Base-by-base conservation (phyloP, 768 basidiomycete species). In the Artomyces pyxidatus region DNA sequence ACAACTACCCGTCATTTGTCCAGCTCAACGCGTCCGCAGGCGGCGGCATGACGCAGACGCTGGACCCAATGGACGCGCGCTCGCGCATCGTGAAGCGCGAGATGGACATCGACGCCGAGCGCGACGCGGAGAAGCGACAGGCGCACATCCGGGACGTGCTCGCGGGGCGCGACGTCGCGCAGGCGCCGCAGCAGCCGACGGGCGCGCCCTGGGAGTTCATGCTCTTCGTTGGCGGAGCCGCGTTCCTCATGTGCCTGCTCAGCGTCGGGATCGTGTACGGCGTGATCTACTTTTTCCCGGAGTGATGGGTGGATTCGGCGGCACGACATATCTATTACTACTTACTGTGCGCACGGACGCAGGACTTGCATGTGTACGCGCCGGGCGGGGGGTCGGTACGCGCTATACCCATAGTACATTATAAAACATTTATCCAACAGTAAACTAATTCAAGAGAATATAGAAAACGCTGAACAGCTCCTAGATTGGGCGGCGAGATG, bases 1-100 rank as follows among this genome's bases (percentile, higher is more conserved):
- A 83, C 57, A 75, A 94, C 65, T 99, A 89, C 69, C 95, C 95
- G 2, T 89, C 92, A 3, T 96, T 95, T 71, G 78, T 99, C 38
- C 63, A 64, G 5, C 55, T 77, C 58, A 58, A 38, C 19, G 6
- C 30, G 19, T 14, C 29, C 14, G 14, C 38, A 9, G 52, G 51
- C 17, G 40, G 40, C 16, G 32, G 40, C 30, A 26, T 44, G 28
- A 26, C 26, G 3, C 39, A 52, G 27, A 56, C 64, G 2, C 71
- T 78, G 54, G 68, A 83, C 61, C 59, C 70, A 2, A 39, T 58
- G 22, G 85, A 88, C 62, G 71, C 78, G 12, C 80, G 87, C 16
- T 71, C 80, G 2, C 64, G 63, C 3, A 70, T 86, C 25, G 65
- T 76, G 29, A 59, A 69, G 27, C 48, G 63, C 22, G 70, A 78